Evolutionary conservation across 805 yeast genomes (phyloP), one percentile per base, ranked within the genome.

Genomic region (Candida germanica): DNA sequence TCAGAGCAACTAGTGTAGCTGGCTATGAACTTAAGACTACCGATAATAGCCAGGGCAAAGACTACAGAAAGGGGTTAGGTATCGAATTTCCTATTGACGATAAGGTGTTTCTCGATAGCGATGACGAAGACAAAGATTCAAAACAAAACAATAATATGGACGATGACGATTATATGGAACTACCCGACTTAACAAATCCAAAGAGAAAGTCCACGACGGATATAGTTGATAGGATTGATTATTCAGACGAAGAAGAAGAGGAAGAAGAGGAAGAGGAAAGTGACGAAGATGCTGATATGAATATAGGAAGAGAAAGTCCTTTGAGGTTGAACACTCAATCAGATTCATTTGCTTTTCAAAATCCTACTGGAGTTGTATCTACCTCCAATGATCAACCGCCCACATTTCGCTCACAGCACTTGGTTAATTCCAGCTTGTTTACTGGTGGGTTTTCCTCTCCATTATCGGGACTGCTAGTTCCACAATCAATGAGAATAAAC

Each of bases 1-100:
- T 59, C 4, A 40, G 69, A 37, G 68, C 67, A 3, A 61, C 69
- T 2, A 63, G 67, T 46, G 66, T 61, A 1, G 52, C 52, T 36
- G 62, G 62, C 6, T 43, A 35, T 33, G 58, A 56, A 29, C 19
- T 37, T 9, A 29, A 42, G 23, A 27, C 25, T 12, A 7, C 23
- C 6, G 17, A 26, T 13, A 33, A 33, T 13, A 36, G 31, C 15
- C 15, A 11, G 2, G 32, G 18, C 8, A 29, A 32, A 2, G 18
- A 19, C 3, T 36, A 31, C 10, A 26, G 28, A 14, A 43, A 33
- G 23, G 47, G 47, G 5, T 26, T 43, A n/a, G 44, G 44, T 9
- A 39, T 39, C 18, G 47, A 43, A 7, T 36, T 29, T 17, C 31
- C 13, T 7, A 27, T 29, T 15, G 44, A 43, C 19, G 34, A 26